Evolutionary conservation across 345 rosid genomes (phyloP).

Genomic region (Pseudoturritis turrita): DNA sequence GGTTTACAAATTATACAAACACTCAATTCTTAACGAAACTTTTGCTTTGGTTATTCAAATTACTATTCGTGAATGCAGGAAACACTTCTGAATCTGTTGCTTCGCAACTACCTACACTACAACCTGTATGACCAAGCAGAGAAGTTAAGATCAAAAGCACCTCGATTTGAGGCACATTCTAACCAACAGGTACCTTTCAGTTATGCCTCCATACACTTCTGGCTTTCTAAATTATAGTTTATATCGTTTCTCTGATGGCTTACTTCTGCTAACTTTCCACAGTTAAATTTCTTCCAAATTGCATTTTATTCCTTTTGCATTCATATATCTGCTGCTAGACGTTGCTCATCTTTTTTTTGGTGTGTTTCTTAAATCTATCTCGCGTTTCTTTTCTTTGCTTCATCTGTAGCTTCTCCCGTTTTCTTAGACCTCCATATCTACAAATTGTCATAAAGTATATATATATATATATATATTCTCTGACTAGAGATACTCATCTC

Average conservation of each 20-base stretch:
- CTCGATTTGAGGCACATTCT: slow-evolving; percentile 88
- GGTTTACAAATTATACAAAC: not conserved
- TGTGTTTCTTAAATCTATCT: not conserved
- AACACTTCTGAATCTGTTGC: slow-evolving; percentile 76
- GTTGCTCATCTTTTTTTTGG: not conserved
- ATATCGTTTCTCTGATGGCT: not conserved
- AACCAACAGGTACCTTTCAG: slow-evolving; percentile 63
- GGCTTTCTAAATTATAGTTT: not conserved
- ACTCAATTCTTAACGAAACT: not conserved
- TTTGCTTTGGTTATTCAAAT: not conserved
- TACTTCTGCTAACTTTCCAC: not conserved
- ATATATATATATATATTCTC: not conserved
- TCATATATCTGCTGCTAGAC: not conserved
- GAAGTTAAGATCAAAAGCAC: slow-evolving; percentile 86
- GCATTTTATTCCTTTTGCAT: not conserved
- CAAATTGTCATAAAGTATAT: not conserved
- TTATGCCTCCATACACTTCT: not conserved
- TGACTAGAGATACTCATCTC: not conserved
- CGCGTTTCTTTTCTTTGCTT: not conserved
- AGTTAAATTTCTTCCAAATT: not conserved
- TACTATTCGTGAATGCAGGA: slow-evolving; percentile 47
- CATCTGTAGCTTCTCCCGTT: not conserved
- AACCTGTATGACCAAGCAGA: slow-evolving; percentile 88
- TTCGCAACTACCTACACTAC: slow-evolving; percentile 82
- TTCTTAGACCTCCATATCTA: not conserved